Percentiles rank a stretch among this genome's conserved stretches.
Conservation (phyloP, 2,329 filamentous ascomycete genomes). For the Septoria linicola region DNA sequence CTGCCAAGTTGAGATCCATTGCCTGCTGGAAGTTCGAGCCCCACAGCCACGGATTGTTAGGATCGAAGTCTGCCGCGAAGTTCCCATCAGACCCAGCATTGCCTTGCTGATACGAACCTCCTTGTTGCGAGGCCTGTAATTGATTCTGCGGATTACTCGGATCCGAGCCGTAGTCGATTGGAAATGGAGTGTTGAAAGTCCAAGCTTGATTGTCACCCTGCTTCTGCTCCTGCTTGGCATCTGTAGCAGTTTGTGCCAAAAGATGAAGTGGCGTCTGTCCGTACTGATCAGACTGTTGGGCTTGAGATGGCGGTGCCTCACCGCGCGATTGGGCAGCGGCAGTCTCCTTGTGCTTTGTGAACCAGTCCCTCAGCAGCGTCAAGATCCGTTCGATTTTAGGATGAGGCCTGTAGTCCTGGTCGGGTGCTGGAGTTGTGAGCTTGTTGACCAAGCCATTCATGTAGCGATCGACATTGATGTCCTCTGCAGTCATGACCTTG, state of each 20-base stretch:
- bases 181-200: slow-evolving; percentile 27
- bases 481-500: slow-evolving; percentile 50
- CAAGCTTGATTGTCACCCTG: slow-evolving; percentile 22
- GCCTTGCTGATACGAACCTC: slow-evolving; percentile 4
- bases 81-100: slow-evolving; percentile 5
- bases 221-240: slow-evolving; percentile 16
- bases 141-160: slow-evolving; percentile 21
- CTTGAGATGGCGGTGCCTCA: slow-evolving; percentile 20
- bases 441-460: slow-evolving; percentile 48
- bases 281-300: slow-evolving; percentile 8
- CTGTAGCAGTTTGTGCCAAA: slow-evolving; percentile 29
- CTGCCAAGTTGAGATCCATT: slow-evolving; percentile 38
- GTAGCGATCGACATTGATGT: slow-evolving; percentile 49
- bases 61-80: slow-evolving; percentile 9
- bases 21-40: slow-evolving; percentile 39
- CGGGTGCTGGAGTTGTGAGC: slow-evolving; percentile 34
- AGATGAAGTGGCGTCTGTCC: slow-evolving; percentile 29
- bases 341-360: slow-evolving; percentile 40
- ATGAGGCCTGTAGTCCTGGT: slow-evolving; percentile 40
- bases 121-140: slow-evolving; percentile 17
- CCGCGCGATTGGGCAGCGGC: slow-evolving; percentile 25
- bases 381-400: slow-evolving; percentile 51
- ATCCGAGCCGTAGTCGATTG: slow-evolving; percentile 24
- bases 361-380: slow-evolving; percentile 47
- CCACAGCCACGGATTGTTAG: slow-evolving; percentile 31